Evolutionary conservation across 352 stramenopile genomes (phyloP).

Genomic region (Phytophthora palmivora): DNA sequence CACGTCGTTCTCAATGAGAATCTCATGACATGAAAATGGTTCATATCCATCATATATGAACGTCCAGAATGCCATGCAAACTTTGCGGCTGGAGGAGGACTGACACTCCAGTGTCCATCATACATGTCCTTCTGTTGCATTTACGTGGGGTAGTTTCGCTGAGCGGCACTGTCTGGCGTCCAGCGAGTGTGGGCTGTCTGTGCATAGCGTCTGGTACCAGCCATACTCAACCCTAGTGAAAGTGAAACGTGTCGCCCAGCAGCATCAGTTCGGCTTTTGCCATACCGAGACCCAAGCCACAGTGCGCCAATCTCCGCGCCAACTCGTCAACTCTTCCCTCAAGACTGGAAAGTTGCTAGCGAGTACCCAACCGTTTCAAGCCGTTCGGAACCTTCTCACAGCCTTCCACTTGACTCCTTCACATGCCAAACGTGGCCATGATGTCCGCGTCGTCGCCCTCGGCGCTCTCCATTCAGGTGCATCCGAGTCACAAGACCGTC

Average conservation of each 20-base stretch:
- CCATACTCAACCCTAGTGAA: slow-evolving; percentile 34
- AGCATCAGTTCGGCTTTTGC: slow-evolving; percentile 41
- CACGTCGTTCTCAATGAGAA: too few relatives aligned
- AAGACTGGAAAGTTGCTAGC: slow-evolving; percentile 15
- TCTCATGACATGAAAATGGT: too few relatives aligned
- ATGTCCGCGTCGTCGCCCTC: slow-evolving; percentile 28
- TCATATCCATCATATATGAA: too few relatives aligned
- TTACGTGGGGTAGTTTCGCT: slow-evolving; percentile 22
- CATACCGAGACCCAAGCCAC: slow-evolving; percentile 14
- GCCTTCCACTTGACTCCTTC: not conserved
- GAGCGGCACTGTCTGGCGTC: slow-evolving; percentile 13
- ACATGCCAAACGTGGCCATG: slow-evolving; percentile 56
- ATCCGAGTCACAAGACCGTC: slow-evolving; percentile 48
- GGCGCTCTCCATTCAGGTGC: slow-evolving; percentile 59
- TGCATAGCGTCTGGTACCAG: slow-evolving; percentile 24
- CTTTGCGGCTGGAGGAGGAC: slow-evolving; percentile 1
- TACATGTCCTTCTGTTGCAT: slow-evolving; percentile 21
- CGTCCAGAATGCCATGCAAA: too few relatives aligned
- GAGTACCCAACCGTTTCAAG: slow-evolving; percentile 21
- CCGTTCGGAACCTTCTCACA: not conserved
- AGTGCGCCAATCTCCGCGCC: slow-evolving; percentile 15
- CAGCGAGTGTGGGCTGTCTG: slow-evolving; percentile 20
- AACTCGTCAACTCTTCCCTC: slow-evolving; percentile 13
- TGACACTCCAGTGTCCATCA: slow-evolving; percentile 4
- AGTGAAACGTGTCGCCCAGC: slow-evolving; percentile 25